phyloP scores from a whole-genome alignment of 139 green algal genomes.

The Deuterostichococcus epilithicus region DNA sequence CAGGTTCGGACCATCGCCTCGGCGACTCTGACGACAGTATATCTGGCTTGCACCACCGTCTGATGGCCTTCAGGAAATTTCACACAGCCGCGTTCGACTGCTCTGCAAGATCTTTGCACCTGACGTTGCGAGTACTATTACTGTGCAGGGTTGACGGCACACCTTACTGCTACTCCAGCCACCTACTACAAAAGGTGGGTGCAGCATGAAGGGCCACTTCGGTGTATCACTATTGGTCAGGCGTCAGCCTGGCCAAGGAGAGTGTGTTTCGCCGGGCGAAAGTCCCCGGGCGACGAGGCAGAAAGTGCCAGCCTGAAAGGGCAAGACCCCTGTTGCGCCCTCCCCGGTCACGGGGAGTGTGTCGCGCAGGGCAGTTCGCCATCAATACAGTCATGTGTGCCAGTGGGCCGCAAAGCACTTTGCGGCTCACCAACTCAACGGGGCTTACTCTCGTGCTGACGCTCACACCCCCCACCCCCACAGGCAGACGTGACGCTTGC shows the following conservation, averaged over 20 bases:
- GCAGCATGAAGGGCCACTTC: slow-evolving; percentile 81
- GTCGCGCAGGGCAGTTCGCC: slow-evolving; percentile 83
- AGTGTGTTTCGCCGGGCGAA: slow-evolving; percentile 81
- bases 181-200: slow-evolving; percentile 39
- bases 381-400: slow-evolving; percentile 97
- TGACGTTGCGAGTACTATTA: too few species aligned
- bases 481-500: not conserved
- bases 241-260: slow-evolving; percentile 9
- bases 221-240: slow-evolving; percentile 32
- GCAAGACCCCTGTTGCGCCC: slow-evolving; percentile 67
- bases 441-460: slow-evolving; percentile 98
- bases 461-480: slow-evolving; percentile 26
- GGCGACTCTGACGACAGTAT: too few species aligned
- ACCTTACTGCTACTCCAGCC: not conserved
- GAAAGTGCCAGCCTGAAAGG: slow-evolving; percentile 91
- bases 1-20: too few species aligned
- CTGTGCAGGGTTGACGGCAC: too few species aligned
- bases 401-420: slow-evolving; percentile 72
- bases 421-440: slow-evolving; percentile 87
- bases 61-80: too few species aligned
- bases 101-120: too few species aligned
- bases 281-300: slow-evolving; percentile 95
- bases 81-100: too few species aligned
- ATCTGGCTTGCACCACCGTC: too few species aligned
- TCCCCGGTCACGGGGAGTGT: slow-evolving; percentile 5